Conservation (phyloP, 495 filamentous ascomycete genomes). For the Lophiostoma macrostomum region DNA sequence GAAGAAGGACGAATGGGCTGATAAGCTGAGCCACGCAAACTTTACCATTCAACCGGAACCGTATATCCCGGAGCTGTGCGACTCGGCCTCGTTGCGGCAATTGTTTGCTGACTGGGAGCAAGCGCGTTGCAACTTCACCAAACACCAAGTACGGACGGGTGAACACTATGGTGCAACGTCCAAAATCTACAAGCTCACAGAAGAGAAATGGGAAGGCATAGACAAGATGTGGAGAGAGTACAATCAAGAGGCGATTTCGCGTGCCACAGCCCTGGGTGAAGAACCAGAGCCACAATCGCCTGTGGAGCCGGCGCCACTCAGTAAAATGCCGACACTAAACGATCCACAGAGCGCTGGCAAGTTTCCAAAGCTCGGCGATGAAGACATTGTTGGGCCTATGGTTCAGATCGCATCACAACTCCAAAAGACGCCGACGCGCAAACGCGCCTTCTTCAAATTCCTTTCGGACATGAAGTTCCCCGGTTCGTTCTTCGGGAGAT, state of each 20-base stretch:
- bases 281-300: constrained; percentile 40
- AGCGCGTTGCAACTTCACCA: constrained; percentile 75
- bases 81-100: constrained; percentile 59
- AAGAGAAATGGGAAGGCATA: constrained; percentile 79
- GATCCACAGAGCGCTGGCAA: constrained; percentile 69
- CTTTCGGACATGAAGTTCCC: constrained; percentile 39
- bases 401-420: constrained; percentile 51
- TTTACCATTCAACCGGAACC: constrained; percentile 84
- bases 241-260: constrained; percentile 57
- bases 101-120: constrained; percentile 76
- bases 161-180: constrained; percentile 85
- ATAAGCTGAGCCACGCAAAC: constrained; percentile 83
- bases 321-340: constrained; percentile 60
- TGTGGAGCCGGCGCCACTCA: constrained; percentile 49
- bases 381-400: constrained; percentile 94
- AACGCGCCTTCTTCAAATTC: constrained; percentile 44
- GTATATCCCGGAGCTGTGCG: constrained; percentile 62
- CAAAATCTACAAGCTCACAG: constrained; percentile 75
- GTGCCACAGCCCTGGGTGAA: constrained; percentile 42
- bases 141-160: constrained; percentile 76
- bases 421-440: constrained; percentile 36
- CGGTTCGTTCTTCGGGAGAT: constrained; percentile 26
- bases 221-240: constrained; percentile 67
- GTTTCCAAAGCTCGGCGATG: constrained; percentile 81
- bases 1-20: constrained; percentile 74